Percentiles rank a stretch among this genome's conserved stretches.
Conservation (phyloP, 2,329 filamentous ascomycete genomes). For the Alternaria sp. region DNA sequence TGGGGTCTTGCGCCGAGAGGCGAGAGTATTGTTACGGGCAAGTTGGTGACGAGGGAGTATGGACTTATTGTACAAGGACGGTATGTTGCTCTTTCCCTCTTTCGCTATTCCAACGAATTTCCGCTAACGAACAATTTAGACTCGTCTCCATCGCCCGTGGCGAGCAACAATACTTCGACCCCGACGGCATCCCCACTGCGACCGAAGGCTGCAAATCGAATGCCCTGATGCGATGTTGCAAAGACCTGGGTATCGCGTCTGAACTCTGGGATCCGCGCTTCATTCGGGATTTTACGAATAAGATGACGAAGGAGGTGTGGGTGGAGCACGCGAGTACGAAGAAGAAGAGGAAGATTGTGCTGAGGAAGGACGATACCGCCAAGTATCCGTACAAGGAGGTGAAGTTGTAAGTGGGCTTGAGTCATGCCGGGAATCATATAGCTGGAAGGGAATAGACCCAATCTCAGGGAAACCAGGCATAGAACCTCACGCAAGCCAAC, state of each 20-base stretch:
- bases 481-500: background rate
- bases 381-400: slow-evolving; percentile 67
- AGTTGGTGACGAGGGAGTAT: slow-evolving; percentile 86
- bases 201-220: slow-evolving; percentile 98
- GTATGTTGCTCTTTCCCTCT: slow-evolving; percentile 58
- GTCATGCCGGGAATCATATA: background rate
- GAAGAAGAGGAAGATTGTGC: slow-evolving; percentile 87
- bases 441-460: background rate
- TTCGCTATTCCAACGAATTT: background rate
- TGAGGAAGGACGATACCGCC: slow-evolving; percentile 81
- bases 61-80: slow-evolving; percentile 86
- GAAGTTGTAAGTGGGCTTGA: slow-evolving; percentile 21
- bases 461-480: background rate
- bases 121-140: slow-evolving; percentile 55
- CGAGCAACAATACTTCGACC: slow-evolving; percentile 90
- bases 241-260: slow-evolving; percentile 91
- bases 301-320: slow-evolving; percentile 79
- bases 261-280: slow-evolving; percentile 97
- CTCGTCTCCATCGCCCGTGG: slow-evolving; percentile 91
- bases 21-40: slow-evolving; percentile 82
- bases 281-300: slow-evolving; percentile 80
- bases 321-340: slow-evolving; percentile 87
- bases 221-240: slow-evolving; percentile 96
- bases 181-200: slow-evolving; percentile 89
- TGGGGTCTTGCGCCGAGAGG: slow-evolving; percentile 93